Evolutionary conservation across 1,284 basidiomycete species (phyloP), one percentile per base, ranked within the genome.

Genomic region (Gomphus bonarii): DNA sequence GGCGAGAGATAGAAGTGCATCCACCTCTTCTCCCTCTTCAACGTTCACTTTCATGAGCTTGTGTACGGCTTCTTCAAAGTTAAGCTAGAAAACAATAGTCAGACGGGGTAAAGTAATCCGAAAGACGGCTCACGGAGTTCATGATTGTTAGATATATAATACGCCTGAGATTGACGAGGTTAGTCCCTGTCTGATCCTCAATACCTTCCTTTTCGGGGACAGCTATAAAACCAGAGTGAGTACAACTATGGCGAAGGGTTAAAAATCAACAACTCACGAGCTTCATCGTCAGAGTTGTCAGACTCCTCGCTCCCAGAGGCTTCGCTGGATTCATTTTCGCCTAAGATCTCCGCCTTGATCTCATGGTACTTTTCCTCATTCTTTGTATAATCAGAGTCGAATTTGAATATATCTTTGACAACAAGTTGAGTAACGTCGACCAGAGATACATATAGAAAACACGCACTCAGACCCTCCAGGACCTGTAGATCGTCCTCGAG

Each of bases 1-100:
- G 11, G 18, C 9, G 42, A 28, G 11, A 54, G 1, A 44, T 6
- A 22, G 10, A 7, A 54, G 4, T 14, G 35, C 11, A 44, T 76
- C 55, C 66, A 93, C 91, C 82, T 98, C 95, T 68, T 95, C 84
- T 0, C 95, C 95, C 67, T 95, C 92, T 52, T 83, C 77, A 18
- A 99, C 76, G 62, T 95, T 88, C 30, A 99, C 84, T 72, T 97
- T 97, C 65, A 98, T 81, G 33, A 99, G 74, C 70, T 99, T 99
- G 74, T 99, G 95, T 0, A 97, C 95, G 0, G 95, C 95, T 83
- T 99, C 95, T 71, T 99, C 95, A 68, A 95, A 98, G 72, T 92
- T 95, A 60, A 97, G 80, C 58, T 69, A 33, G 14, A 36, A 69
- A 62, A 40, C 68, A 68, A 57, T n/a, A 6, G 30, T 58, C n/a